Conservation (phyloP, 257 asterid genomes). For the Gynochthodes officinalis region DNA sequence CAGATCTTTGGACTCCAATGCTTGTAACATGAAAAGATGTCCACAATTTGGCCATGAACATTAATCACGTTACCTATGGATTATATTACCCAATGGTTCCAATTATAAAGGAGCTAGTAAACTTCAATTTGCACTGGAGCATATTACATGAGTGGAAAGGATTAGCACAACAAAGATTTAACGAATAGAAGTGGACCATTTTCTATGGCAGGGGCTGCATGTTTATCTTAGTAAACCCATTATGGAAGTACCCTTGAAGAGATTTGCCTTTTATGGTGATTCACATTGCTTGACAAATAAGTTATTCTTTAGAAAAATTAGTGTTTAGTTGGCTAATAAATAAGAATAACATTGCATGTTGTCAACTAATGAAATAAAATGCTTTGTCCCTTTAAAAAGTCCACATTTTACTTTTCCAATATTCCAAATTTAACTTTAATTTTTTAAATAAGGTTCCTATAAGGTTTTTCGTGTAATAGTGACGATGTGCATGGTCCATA, state of each 20-base stretch:
- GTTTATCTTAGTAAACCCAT: not conserved
- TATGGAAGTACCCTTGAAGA: not conserved
- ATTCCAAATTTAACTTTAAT: too few species aligned
- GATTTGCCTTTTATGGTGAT: not conserved
- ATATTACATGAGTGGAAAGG: not conserved
- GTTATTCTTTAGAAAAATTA: not conserved
- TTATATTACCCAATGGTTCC: too few species aligned
- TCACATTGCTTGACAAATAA: not conserved
- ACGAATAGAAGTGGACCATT: not conserved
- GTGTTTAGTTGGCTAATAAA: slow-evolving; percentile 3
- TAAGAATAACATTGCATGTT: not conserved
- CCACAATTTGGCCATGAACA: not conserved
- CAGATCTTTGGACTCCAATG: not conserved
- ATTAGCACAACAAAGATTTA: not conserved
- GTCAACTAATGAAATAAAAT: too few species aligned
- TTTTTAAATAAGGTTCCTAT: too few species aligned
- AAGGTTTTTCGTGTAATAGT: too few species aligned
- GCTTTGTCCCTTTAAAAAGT: too few species aligned
- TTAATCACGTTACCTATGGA: not conserved
- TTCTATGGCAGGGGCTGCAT: not conserved
- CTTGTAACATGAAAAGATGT: too few species aligned
- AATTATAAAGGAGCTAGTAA: too few species aligned
- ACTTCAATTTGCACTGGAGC: not conserved
- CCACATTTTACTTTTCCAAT: too few species aligned
- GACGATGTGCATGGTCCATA: too few species aligned